These are phyloP conservation scores for Hyaloperonospora arabidopsidis DNA, from an alignment of 352 stramenopile genomes.

Conservation along the genomic window DNA sequence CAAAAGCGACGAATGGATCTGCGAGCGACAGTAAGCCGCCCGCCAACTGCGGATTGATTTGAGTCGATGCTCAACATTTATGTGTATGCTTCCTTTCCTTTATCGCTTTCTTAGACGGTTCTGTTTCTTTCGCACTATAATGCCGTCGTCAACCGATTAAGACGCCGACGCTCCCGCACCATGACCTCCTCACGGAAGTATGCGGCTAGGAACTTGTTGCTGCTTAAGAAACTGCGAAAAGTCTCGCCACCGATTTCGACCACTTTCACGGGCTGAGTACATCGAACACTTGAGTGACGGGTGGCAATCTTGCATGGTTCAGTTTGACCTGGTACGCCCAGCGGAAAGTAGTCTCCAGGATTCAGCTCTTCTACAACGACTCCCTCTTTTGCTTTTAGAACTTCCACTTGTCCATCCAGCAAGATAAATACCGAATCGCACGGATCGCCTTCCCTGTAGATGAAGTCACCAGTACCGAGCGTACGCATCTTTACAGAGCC, in stretches of 20 bases:
- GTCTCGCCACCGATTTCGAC: constrained; percentile 76
- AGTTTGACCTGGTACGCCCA: constrained; percentile 66
- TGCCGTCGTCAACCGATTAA: constrained; percentile 44
- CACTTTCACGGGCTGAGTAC: constrained; percentile 54
- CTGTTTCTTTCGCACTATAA: constrained; percentile 8
- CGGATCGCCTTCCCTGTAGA: constrained; percentile 71
- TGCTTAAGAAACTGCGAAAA: constrained; percentile 78
- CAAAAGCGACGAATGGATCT: constrained; percentile 24
- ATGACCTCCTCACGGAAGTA: constrained; percentile 75
- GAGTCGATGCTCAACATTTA: constrained; percentile 24
- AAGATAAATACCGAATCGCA: constrained; percentile 80
- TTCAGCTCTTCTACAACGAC: constrained; percentile 68
- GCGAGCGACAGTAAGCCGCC: constrained; percentile 11
- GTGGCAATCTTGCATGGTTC: constrained; percentile 57
- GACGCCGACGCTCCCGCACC: constrained; percentile 46
- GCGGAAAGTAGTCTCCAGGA: constrained; percentile 70
- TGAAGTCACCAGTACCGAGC: constrained; percentile 51
- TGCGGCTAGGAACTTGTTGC: constrained; percentile 74
- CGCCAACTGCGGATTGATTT: constrained; percentile 24
- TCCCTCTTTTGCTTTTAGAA: constrained; percentile 55
- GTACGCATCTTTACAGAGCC: constrained; percentile 57
- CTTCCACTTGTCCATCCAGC: constrained; percentile 59
- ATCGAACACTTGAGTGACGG: constrained; percentile 65
- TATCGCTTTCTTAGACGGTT: constrained; percentile 6
- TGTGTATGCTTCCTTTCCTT: constrained; percentile 20